Conservation (phyloP, 2,329 filamentous ascomycete species). For the Verticillium klebahnii region DNA sequence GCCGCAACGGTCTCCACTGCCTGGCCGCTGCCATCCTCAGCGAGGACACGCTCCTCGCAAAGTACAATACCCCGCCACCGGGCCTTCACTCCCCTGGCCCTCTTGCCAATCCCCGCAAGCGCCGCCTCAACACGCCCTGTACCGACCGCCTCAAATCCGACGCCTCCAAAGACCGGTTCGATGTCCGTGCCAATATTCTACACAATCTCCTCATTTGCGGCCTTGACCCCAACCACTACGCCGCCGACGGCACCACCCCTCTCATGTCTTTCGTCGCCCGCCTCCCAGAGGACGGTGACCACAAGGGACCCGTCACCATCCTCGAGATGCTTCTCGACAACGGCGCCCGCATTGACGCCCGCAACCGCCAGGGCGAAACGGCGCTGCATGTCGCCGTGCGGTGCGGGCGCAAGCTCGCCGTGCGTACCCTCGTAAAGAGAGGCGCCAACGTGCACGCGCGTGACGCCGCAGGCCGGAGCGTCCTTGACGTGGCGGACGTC, state of each 20-base stretch:
- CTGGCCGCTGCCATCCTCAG: slow-evolving; percentile 50
- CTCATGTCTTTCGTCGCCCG: slow-evolving; percentile 51
- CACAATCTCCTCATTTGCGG: slow-evolving; percentile 26
- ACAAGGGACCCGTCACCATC: slow-evolving; percentile 38
- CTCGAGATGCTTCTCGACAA: slow-evolving; percentile 35
- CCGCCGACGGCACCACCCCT: slow-evolving; percentile 45
- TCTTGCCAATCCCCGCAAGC: slow-evolving; percentile 29
- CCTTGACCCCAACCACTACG: slow-evolving; percentile 49
- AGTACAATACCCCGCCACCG: slow-evolving; percentile 20
- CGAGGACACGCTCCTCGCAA: slow-evolving; percentile 29
- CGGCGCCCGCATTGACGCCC: slow-evolving; percentile 42
- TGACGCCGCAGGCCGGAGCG: slow-evolving; percentile 36
- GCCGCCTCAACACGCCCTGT: slow-evolving; percentile 21
- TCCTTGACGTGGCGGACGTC: slow-evolving; percentile 41
- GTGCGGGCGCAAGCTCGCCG: slow-evolving; percentile 46
- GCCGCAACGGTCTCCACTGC: slow-evolving; percentile 54
- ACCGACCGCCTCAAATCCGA: slow-evolving; percentile 24
- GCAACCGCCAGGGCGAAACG: slow-evolving; percentile 51
- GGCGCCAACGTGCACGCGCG: slow-evolving; percentile 44
- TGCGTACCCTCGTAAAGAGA: slow-evolving; percentile 38
- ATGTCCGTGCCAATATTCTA: background rate
- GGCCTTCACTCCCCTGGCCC: slow-evolving; percentile 12
- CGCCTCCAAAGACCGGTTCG: slow-evolving; percentile 25
- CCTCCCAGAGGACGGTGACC: slow-evolving; percentile 45
- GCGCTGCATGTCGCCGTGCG: slow-evolving; percentile 50